Conservation (phyloP, 495 filamentous ascomycete genomes). For the Tuber umbilicatum region DNA sequence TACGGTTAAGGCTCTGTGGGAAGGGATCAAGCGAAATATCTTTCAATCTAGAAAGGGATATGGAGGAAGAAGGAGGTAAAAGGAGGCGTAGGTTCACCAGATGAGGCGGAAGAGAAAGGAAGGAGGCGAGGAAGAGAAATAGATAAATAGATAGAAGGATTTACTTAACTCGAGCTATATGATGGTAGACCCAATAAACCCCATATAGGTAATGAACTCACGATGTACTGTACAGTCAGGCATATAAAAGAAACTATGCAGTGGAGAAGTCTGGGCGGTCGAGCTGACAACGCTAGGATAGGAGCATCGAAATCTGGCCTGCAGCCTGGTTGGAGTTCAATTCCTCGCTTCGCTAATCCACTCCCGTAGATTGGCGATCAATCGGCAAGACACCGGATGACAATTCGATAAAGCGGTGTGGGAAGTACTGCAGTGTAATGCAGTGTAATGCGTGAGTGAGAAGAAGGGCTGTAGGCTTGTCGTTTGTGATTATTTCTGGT, state of each 20-base stretch:
- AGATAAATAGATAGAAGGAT: not conserved
- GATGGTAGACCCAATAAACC: not conserved
- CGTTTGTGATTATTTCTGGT: not conserved
- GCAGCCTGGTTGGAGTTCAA: not conserved
- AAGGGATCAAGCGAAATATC: not conserved
- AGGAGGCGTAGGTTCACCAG: not conserved
- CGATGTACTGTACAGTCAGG: not conserved
- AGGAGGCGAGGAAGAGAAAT: not conserved
- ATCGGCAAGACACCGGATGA: not conserved
- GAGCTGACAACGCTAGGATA: not conserved
- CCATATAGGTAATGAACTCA: not conserved
- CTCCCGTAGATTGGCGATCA: not conserved
- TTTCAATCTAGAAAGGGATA: not conserved
- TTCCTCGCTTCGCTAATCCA: not conserved
- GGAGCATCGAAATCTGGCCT: not conserved
- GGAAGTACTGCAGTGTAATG: not conserved
- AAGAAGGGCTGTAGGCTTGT: not conserved
- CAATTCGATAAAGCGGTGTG: not conserved
- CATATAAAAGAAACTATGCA: not conserved
- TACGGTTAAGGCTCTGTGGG: not conserved
- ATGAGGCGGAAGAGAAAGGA: not conserved
- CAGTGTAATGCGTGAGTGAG: not conserved
- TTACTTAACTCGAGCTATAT: not conserved
- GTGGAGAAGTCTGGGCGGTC: not conserved
- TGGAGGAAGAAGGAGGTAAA: not conserved